Base-by-base conservation (phyloP, 768 basidiomycete genomes). In the Russula olivacea region DNA sequence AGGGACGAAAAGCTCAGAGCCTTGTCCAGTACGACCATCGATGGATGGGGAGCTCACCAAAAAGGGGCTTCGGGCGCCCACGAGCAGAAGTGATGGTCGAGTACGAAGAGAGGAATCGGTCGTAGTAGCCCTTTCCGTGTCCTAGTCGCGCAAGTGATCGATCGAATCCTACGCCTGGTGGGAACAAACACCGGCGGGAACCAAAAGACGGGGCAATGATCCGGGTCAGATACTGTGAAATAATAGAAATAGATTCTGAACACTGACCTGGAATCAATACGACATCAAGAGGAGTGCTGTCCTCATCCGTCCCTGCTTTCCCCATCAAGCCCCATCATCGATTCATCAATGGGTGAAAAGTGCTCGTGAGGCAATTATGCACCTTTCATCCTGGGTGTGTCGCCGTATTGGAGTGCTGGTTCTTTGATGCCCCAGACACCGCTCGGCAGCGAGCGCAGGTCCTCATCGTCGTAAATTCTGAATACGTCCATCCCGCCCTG, bases 71-170 rank as follows among this genome's bases (percentile, higher is more conserved):
- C 25, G 74, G 74, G 62, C 75, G 74, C 28, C 76, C 75, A 58
- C 74, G 75, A 15, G 75, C 69, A 45, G 58, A 54, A 49, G 63
- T 50, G 54, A 62, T 51, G 12, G 67, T 56, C 34, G 76, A 71
- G 63, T 89, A 90, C 1, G 77, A 72, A 3, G 83, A 73, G 40
- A 92, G 76, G 73, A 89, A 92, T 15, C 80, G 77, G 74, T 92
- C 90, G 68, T 92, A 92, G 74, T 88, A 91, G 7, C 90, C 90
- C 72, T 88, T 92, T 25, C 90, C 89, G 66, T 91, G 88, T 11
- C 90, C 90, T 32, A 92, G 79, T 34, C 90, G 84, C 53, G 83
- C 83, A 58, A 86, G 71, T 17, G 80, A 80, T 47, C 75, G 77
- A 74, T 91, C 89, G 67, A 91, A 92, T 11, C 86, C 90, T 52